Conservation (phyloP, 805 yeast species). For the Dipodascus geniculatus region DNA sequence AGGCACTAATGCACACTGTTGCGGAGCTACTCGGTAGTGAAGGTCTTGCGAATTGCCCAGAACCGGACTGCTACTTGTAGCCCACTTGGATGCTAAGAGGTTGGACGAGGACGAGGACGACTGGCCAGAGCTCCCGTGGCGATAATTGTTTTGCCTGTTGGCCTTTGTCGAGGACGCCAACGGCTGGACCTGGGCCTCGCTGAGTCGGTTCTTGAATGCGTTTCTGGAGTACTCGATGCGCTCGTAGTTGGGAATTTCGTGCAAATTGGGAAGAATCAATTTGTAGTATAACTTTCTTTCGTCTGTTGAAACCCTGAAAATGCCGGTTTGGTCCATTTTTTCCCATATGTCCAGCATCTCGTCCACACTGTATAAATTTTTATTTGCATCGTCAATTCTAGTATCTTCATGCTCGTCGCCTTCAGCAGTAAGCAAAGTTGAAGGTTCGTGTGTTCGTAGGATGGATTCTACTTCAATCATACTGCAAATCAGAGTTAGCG, state of each 20-base stretch:
- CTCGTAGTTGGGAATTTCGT: neutral
- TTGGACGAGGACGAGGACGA: neutral
- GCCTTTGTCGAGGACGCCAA: neutral
- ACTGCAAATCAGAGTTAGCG: neutral
- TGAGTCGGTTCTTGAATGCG: neutral
- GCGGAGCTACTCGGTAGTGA: neutral
- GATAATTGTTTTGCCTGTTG: neutral
- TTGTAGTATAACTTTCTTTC: neutral
- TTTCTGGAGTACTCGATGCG: neutral
- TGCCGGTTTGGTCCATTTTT: neutral
- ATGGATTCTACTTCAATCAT: neutral
- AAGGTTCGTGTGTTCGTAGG: neutral
- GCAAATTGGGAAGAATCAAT: neutral
- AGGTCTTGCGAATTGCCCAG: slow-evolving; percentile 4
- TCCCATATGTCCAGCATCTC: neutral
- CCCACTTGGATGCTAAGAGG: neutral
- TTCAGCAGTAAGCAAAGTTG: neutral
- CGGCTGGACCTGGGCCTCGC: neutral
- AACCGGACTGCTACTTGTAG: slow-evolving; percentile 1
- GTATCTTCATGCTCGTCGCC: too few species aligned
- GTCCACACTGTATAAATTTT: neutral
- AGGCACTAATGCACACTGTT: slow-evolving; percentile 18
- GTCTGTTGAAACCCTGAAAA: neutral
- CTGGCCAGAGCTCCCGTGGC: neutral
- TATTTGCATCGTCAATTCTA: neutral